Evolutionary conservation across 441 rosid genomes (phyloP).

Genomic region (Populus trichocarpa): DNA sequence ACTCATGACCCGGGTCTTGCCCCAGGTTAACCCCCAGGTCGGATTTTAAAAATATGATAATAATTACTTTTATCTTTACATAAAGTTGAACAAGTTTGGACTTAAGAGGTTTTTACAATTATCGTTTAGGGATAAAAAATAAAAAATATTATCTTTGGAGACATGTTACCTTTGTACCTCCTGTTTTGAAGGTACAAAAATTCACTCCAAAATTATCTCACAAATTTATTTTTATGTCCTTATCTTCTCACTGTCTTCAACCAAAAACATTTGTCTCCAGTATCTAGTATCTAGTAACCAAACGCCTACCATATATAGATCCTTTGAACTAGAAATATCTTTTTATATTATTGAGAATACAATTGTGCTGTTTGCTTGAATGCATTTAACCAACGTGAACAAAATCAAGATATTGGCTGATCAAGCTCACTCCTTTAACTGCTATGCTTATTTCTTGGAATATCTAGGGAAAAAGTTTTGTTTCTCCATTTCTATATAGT

Average conservation of each 20-base stretch:
- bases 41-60: no score
- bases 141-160: not conserved
- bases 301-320: not conserved
- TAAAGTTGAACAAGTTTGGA: no score
- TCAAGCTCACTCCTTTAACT: not conserved
- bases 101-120: not conserved
- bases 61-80: no score
- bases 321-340: not conserved
- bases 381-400: not conserved
- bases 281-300: not conserved
- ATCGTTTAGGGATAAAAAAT: not conserved
- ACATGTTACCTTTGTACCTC: not conserved
- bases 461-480: not conserved
- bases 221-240: no score
- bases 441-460: not conserved
- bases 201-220: not conserved
- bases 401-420: not conserved
- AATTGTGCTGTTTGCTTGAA: not conserved
- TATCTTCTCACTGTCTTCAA: not conserved
- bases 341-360: not conserved
- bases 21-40: no score
- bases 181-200: not conserved
- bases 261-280: not conserved
- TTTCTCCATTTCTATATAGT: not conserved
- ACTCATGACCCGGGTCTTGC: not conserved